Evolutionary conservation across 2,329 filamentous ascomycete genomes (phyloP), one percentile per base, ranked within the genome.

Genomic region (Diplodia corticola): DNA sequence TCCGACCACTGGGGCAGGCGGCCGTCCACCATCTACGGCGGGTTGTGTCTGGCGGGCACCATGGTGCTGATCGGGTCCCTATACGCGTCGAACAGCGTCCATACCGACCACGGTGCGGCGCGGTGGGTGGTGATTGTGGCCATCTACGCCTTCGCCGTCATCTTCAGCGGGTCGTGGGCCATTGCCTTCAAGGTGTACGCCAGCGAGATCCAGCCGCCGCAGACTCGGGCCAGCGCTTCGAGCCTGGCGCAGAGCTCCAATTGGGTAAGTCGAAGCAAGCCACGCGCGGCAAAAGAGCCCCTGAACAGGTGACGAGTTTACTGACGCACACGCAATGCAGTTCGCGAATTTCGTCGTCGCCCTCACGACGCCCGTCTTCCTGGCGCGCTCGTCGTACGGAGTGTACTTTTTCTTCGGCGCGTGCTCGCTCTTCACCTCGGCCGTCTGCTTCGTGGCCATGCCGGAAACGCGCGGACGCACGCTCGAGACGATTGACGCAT

Each of bases 1-100:
- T 83, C 85, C 1, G 86, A 89, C 69, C 80, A 80, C 67, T 87
- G 85, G 82, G 85, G 85, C 4, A 80, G 86, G 6, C 81, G 84
- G 4, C 83, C 81, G 3, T 84, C 81, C 13, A 82, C 83, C 33
- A 80, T 89, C 37, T 77, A 77, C 2, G 86, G 86, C 13, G 88
- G 86, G 1, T 66, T 86, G 3, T 75, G 77, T 0, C 78, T 88
- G 1, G 79, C 81, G 2, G 71, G 76, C 4, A 79, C 78, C 67
- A 87, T 88, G 81, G 71, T 86, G 15, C 71, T 85, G 7, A 86
- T 88, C 67, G 85, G 85, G 0, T 70, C 72, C 0, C 76, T 87
- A 0, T 88, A 87, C 68, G 84, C 84, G 0, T 73, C 77, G 0
- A 77, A 77, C 10, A 76, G 70, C 0, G 83, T 84, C 0, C 79